A percentile compares a stretch with the other conserved stretches of the same genome.
Evolutionary conservation across 306 rosid species (phyloP).

Genomic region (Sicyos baderoa): DNA sequence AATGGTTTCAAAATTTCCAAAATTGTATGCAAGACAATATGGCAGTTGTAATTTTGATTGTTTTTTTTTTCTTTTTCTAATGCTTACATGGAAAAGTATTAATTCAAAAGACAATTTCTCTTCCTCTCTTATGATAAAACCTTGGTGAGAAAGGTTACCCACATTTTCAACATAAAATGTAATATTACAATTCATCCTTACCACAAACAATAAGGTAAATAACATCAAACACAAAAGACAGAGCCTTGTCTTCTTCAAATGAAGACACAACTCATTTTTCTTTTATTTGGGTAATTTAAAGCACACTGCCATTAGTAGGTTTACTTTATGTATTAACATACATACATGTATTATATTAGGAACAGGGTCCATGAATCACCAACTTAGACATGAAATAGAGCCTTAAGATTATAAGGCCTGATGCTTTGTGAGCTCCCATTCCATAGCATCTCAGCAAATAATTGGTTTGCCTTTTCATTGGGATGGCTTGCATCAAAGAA

Average conservation of each 20-base stretch:
- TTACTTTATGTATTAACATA: neutral
- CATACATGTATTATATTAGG: neutral
- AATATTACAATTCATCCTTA: too few species aligned
- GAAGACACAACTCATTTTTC: neutral
- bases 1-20: too few species aligned
- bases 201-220: too few species aligned
- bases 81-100: too few species aligned
- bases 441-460: slow-evolving; percentile 32
- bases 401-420: slow-evolving; percentile 26
- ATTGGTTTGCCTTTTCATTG: slow-evolving; percentile 26
- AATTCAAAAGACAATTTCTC: too few species aligned
- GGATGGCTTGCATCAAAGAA: slow-evolving; percentile 32
- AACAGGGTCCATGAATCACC: neutral
- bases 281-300: neutral
- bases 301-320: neutral
- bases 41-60: too few species aligned
- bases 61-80: too few species aligned
- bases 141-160: too few species aligned
- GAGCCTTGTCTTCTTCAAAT: neutral
- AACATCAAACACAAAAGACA: too few species aligned
- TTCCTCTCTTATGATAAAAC: too few species aligned
- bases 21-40: too few species aligned
- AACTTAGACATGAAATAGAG: slow-evolving; percentile 22
- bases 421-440: slow-evolving; percentile 17
- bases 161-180: too few species aligned